phyloP scores from a whole-genome alignment of 495 filamentous ascomycete genomes.

The Sordaria brevicollis region DNA sequence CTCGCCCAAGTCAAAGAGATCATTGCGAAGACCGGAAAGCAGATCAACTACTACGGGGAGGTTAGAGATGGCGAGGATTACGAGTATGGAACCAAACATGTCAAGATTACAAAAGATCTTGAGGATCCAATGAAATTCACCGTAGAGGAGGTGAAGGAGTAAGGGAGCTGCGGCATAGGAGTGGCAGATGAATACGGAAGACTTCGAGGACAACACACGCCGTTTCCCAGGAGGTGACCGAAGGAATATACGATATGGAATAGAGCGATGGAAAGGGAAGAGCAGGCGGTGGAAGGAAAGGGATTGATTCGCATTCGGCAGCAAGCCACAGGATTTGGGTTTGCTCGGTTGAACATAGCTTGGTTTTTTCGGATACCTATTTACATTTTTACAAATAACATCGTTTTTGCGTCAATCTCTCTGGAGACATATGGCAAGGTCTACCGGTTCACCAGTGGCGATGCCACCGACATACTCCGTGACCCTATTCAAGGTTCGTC shows the following conservation, averaged over 20 bases:
- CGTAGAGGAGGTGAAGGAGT: neutral
- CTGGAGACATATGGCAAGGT: neutral
- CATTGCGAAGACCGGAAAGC: slow-evolving; percentile 95
- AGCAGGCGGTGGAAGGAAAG: neutral
- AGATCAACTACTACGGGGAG: slow-evolving; percentile 61
- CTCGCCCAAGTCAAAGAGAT: slow-evolving; percentile 74
- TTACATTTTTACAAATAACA: neutral
- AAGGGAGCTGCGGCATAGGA: neutral
- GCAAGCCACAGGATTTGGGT: neutral
- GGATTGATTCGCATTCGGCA: neutral
- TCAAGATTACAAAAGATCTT: no score
- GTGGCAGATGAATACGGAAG: neutral
- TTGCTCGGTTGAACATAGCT: neutral
- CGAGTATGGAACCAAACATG: no score
- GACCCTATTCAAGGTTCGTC: neutral
- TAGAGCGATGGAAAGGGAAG: neutral
- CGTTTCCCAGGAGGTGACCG: neutral
- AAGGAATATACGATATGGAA: neutral
- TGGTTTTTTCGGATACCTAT: neutral
- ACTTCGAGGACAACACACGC: neutral
- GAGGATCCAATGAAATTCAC: no score
- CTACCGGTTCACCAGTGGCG: neutral
- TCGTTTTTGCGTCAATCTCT: neutral
- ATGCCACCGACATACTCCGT: neutral
- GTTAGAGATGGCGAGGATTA: neutral